Conservation (phyloP, 2,329 filamentous ascomycete species). For the Xylaria sp. region DNA sequence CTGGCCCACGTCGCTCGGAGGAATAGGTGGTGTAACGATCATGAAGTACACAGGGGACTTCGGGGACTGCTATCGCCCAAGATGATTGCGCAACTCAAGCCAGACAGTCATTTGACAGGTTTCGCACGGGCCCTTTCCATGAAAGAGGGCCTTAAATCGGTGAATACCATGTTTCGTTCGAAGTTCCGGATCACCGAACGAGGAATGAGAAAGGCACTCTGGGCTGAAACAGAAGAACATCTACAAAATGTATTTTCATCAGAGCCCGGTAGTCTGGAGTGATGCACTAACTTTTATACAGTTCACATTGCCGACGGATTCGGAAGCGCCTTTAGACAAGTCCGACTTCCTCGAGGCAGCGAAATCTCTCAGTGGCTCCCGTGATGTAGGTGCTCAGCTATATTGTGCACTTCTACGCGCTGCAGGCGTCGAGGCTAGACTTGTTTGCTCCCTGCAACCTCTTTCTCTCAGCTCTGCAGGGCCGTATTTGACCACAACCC, state of each 20-base stretch:
- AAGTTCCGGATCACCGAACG: constrained; percentile 67
- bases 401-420: constrained; percentile 82
- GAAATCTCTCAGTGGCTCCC: constrained; percentile 66
- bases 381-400: constrained; percentile 83
- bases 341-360: constrained; percentile 70
- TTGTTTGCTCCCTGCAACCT: constrained; percentile 87
- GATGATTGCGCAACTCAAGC: constrained; percentile 62
- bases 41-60: constrained; percentile 59
- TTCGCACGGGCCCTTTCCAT: constrained; percentile 72
- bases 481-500: constrained; percentile 42
- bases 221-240: constrained; percentile 64
- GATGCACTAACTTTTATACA: constrained; percentile 24
- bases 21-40: constrained; percentile 86
- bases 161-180: constrained; percentile 59
- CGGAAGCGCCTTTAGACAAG: constrained; percentile 63
- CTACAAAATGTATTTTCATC: constrained; percentile 47
- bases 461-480: constrained; percentile 60
- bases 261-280: constrained; percentile 13
- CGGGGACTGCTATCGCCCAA: constrained; percentile 61
- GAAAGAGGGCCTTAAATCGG: constrained; percentile 69
- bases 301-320: constrained; percentile 55
- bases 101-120: constrained; percentile 61
- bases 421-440: constrained; percentile 72
- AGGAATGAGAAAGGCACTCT: constrained; percentile 65
- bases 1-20: constrained; percentile 70